Evolutionary conservation across 2,329 filamentous ascomycete species (phyloP).

Genomic region (Colletotrichum tropicicola): DNA sequence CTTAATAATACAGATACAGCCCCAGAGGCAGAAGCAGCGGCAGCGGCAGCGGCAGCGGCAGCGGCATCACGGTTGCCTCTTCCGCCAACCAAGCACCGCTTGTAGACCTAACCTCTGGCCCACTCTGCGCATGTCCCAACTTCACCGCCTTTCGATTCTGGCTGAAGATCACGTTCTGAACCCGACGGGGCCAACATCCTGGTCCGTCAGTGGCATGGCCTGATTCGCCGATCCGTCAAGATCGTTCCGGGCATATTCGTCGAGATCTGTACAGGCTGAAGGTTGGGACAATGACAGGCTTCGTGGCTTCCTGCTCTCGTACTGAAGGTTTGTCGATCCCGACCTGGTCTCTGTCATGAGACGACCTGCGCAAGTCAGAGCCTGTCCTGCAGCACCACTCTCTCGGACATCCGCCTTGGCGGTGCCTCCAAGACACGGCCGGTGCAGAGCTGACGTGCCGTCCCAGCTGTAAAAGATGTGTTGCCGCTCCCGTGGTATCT

Average conservation of each 20-base stretch:
- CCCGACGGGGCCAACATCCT: not conserved
- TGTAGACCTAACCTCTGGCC: not conserved
- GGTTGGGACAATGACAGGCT: not conserved
- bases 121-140: not conserved
- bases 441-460: conserved; percentile 1
- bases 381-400: not conserved
- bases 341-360: not conserved
- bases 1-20: too few species aligned
- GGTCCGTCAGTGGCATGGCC: not conserved
- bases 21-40: too few species aligned
- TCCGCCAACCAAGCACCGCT: too few species aligned
- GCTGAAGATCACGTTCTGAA: not conserved
- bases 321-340: not conserved
- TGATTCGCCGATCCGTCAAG: not conserved
- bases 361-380: not conserved
- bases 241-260: not conserved
- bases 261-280: not conserved
- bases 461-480: conserved; percentile 2
- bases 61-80: too few species aligned
- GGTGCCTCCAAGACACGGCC: not conserved
- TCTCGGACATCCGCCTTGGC: not conserved
- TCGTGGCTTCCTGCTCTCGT: not conserved
- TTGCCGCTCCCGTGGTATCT: conserved; percentile 6
- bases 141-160: conserved; percentile 13
- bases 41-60: too few species aligned